These are phyloP conservation scores for Nannochloropsis gaditana DNA, from an alignment of 108 stramenopile genomes.

Conservation along the genomic window DNA sequence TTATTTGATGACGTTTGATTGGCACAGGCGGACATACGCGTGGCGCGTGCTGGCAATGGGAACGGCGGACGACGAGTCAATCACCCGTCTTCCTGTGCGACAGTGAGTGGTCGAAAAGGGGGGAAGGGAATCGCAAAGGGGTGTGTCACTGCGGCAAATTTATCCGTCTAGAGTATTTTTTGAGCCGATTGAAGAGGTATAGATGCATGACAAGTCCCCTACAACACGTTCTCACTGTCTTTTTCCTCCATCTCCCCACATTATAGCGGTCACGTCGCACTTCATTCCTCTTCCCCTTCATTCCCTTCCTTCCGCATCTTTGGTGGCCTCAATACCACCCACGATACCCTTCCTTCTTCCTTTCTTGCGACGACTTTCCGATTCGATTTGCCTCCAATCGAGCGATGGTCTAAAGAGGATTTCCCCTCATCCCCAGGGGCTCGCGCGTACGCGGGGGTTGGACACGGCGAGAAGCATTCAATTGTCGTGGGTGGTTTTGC, in stretches of 20 bases:
- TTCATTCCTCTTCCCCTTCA: not conserved
- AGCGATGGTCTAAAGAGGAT: not conserved
- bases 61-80: not conserved
- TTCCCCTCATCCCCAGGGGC: not conserved
- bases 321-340: not conserved
- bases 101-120: not conserved
- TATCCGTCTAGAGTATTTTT: too few species aligned
- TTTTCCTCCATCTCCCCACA: not conserved
- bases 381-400: not conserved
- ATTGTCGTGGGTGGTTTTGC: conserved; percentile 1
- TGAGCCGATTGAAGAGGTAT: not conserved
- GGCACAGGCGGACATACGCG: not conserved
- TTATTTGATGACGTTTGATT: not conserved
- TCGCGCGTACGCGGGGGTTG: conserved; percentile 4
- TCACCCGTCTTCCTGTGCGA: not conserved
- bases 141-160: not conserved
- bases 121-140: too few species aligned
- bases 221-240: not conserved
- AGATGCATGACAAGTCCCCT: not conserved
- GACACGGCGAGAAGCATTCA: not conserved
- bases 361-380: not conserved
- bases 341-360: not conserved
- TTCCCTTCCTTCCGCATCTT: not conserved
- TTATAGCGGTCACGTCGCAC: not conserved
- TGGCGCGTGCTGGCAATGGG: not conserved